Evolutionary conservation across 371 early-diverging fungal genomes (phyloP).

Genomic region (Paraphysoderma sedebokerense): DNA sequence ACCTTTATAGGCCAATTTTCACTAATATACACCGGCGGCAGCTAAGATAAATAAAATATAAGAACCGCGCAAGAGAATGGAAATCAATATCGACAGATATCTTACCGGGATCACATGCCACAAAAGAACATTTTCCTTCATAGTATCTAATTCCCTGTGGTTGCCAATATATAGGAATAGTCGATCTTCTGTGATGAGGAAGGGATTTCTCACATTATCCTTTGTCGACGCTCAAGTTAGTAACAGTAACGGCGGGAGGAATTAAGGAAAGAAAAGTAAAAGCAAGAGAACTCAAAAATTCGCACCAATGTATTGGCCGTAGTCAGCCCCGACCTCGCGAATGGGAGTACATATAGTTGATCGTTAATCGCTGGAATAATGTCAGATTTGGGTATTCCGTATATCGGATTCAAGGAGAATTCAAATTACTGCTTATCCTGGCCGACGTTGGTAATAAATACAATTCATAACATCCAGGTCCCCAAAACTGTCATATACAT

Average conservation of each 20-base stretch:
- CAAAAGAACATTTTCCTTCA: constrained; percentile 51
- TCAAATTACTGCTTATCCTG: constrained; percentile 14
- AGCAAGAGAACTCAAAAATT: background rate
- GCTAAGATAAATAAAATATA: constrained; percentile 14
- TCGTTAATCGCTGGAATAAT: constrained; percentile 1
- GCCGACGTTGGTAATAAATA: constrained; percentile 24
- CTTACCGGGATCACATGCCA: constrained; percentile 57
- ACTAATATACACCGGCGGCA: constrained; percentile 55
- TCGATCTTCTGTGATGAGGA: constrained; percentile 53
- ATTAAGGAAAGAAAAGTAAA: background rate
- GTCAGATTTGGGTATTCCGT: background rate
- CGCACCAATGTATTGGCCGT: constrained; percentile 36
- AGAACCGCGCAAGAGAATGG: background rate
- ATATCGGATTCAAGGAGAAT: background rate
- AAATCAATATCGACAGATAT: background rate
- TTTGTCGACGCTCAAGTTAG: constrained; percentile 6
- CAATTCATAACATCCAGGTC: constrained; percentile 45
- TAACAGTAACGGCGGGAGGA: background rate
- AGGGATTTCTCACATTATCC: constrained; percentile 46
- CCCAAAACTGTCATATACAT: no score
- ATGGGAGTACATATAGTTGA: constrained; percentile 42
- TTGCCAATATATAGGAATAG: constrained; percentile 50
- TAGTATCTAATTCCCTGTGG: constrained; percentile 44
- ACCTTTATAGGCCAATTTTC: constrained; percentile 73
- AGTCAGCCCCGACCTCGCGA: constrained; percentile 43